Conservation (phyloP, 345 rosid species). For the Aegle marmelos region DNA sequence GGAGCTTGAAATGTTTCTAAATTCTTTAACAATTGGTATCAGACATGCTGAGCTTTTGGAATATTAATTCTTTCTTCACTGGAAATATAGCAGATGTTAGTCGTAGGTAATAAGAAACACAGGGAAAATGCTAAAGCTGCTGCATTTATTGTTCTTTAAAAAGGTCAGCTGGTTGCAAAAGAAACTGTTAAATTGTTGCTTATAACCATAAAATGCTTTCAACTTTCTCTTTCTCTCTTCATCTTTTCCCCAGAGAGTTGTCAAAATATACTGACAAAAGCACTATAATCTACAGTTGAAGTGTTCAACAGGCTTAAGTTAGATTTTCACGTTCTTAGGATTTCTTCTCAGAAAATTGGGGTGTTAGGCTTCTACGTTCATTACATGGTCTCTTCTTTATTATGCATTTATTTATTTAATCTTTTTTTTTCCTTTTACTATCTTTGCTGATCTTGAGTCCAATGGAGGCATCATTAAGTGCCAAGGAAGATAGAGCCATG, state of each 20-base stretch:
- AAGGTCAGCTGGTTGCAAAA: too few species aligned
- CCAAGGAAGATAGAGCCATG: slow-evolving; percentile 15
- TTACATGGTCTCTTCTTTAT: not conserved
- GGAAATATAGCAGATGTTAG: too few species aligned
- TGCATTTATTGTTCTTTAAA: too few species aligned
- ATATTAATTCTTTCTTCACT: too few species aligned
- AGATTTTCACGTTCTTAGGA: not conserved
- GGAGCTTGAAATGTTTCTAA: too few species aligned
- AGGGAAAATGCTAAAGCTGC: too few species aligned
- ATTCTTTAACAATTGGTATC: too few species aligned
- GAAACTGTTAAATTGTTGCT: too few species aligned
- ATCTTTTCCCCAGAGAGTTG: not conserved
- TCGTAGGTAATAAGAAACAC: too few species aligned
- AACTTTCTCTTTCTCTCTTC: not conserved
- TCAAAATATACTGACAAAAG: not conserved
- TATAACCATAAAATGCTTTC: too few species aligned
- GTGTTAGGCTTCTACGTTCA: not conserved
- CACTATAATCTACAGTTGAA: not conserved
- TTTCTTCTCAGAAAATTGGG: not conserved
- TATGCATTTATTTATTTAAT: not conserved
- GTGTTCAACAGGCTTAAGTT: not conserved
- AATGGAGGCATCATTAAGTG: slow-evolving; percentile 30
- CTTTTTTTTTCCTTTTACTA: not conserved
- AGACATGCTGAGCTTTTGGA: too few species aligned
- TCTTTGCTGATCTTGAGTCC: slow-evolving; percentile 19